Evolutionary conservation across 2,329 filamentous ascomycete genomes (phyloP).

Genomic region (Zymoseptoria brevis): DNA sequence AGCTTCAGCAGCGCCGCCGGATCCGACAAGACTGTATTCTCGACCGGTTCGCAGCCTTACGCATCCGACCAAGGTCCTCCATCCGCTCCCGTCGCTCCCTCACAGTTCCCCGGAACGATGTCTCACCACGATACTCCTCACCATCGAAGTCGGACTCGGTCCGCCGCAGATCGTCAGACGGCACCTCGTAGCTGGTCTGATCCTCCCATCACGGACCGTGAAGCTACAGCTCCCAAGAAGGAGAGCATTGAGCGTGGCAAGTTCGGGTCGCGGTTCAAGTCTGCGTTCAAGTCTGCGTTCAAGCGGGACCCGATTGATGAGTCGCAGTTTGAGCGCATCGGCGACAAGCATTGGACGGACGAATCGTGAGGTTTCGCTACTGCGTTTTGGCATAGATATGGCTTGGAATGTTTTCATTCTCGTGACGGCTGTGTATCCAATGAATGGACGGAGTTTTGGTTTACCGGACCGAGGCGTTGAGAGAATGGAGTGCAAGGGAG

Average conservation of each 20-base stretch:
- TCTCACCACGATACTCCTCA: not conserved
- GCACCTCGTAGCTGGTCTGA: not conserved
- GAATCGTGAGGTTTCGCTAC: constrained; percentile 12
- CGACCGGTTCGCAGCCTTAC: not conserved
- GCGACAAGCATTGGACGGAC: constrained; percentile 27
- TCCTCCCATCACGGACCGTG: not conserved
- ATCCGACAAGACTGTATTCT: not conserved
- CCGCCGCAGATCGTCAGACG: not conserved
- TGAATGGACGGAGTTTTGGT: not conserved
- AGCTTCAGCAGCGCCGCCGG: constrained; percentile 1
- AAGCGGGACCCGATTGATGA: constrained; percentile 20
- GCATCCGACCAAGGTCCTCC: not conserved
- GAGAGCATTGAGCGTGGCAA: not conserved
- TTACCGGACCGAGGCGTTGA: too few relatives aligned
- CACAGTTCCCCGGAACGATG: constrained; percentile 1
- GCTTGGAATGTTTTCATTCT: not conserved
- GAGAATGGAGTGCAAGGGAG: too few relatives aligned
- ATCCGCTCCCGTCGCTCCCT: too few relatives aligned
- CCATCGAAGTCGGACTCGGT: not conserved
- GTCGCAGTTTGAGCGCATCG: constrained; percentile 18
- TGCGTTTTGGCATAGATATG: not conserved
- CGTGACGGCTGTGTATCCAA: not conserved
- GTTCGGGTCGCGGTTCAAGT: constrained; percentile 18
- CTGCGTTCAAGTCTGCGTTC: constrained; percentile 23
- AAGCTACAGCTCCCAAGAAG: not conserved